Evolutionary conservation across 305 asterid genomes (phyloP), one percentile per base, ranked within the genome.

Genomic region (Solanum aculeatissimum): DNA sequence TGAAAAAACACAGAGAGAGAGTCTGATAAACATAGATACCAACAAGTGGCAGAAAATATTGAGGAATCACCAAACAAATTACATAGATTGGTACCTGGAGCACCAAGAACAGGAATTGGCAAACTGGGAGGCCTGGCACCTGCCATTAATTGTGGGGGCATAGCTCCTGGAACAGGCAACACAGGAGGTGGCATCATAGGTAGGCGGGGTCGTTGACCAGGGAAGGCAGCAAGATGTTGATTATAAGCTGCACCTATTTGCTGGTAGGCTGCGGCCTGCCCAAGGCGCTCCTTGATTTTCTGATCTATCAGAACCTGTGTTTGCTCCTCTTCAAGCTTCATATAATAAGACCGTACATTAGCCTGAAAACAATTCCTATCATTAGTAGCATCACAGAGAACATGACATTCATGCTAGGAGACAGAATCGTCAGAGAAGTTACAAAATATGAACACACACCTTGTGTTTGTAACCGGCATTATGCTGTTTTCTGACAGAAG

Each of bases 401-500:
- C 27, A 51, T 51, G 27, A 35, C 32, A 68, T 49, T 40, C 80
- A 49, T 3, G 13, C 25, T 51, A 83, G 32, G 32, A 29, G 78
- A 83, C n/a, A n/a, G 18, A 15, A 49, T 51, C 5, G 27, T 4
- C 63, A 49, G 60, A 49, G 19, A 14, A 66, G 65, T 80, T 58
- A 4, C 54, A 65, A 83, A 18, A 6, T 60, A 80, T 79, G 84
- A 85, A 86, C 55, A 78, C 47, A 43, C 87, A 91, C 96, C 96
- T 92, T 92, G 88, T 92, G 96, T 81, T 92, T 92, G 91, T 91
- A 92, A 55, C 94, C 96, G 77, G 94, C 81, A 89, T 92, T 92
- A 80, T 92, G 94, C 91, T 91, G 96, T 85, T 92, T 91, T 84
- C 96, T 84, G 75, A 92, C 96, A 16, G 96, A 92, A 60, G 96